Conservation (phyloP, 768 basidiomycete species). For the Naganishia friedmannii region DNA sequence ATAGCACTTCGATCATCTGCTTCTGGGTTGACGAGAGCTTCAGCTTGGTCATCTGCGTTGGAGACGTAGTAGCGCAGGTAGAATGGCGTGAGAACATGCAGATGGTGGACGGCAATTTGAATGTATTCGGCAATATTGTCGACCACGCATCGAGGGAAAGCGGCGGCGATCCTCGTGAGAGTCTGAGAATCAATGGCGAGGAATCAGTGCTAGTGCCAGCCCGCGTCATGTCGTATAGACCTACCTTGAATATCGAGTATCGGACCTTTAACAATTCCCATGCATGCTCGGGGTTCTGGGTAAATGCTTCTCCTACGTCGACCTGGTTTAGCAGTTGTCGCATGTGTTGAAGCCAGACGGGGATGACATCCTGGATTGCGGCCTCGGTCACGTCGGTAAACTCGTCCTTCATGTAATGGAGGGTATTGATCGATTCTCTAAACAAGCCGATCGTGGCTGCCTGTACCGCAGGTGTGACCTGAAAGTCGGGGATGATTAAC, state of each 20-base stretch:
- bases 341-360: slow-evolving; percentile 90
- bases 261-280: slow-evolving; percentile 82
- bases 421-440: slow-evolving; percentile 77
- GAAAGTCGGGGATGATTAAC: slow-evolving; percentile 51
- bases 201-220: neutral
- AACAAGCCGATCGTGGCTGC: slow-evolving; percentile 83
- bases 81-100: slow-evolving; percentile 60
- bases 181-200: slow-evolving; percentile 57
- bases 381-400: slow-evolving; percentile 82
- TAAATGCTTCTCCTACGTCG: slow-evolving; percentile 65
- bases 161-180: slow-evolving; percentile 71
- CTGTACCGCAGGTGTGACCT: slow-evolving; percentile 67
- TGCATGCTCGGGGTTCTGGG: slow-evolving; percentile 52
- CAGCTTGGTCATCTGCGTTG: slow-evolving; percentile 51
- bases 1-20: slow-evolving; percentile 51
- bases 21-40: slow-evolving; percentile 60
- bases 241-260: slow-evolving; percentile 80
- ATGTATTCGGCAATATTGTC: slow-evolving; percentile 41
- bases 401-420: slow-evolving; percentile 93
- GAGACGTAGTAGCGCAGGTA: slow-evolving; percentile 53
- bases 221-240: slow-evolving; percentile 31
- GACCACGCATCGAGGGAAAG: slow-evolving; percentile 64
- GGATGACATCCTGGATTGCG: slow-evolving; percentile 73
- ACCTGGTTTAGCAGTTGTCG: slow-evolving; percentile 62
- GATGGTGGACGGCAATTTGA: slow-evolving; percentile 51